A percentile compares a stretch with the other conserved stretches of the same genome.
phyloP scores from a whole-genome alignment of 179 eudicot genomes.

The Beta lomatogona region DNA sequence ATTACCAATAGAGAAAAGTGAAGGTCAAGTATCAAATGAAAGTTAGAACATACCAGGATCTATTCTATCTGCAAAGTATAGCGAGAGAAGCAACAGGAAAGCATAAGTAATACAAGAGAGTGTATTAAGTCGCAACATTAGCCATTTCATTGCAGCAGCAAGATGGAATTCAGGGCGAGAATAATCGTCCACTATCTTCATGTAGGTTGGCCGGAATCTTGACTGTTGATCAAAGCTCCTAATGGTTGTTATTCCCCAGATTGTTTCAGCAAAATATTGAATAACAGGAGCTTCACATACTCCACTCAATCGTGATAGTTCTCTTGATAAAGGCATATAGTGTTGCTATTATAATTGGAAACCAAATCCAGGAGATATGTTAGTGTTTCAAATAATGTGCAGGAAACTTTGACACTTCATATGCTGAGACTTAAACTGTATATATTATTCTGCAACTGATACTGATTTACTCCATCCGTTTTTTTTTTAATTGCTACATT shows the following conservation, averaged over 20 bases:
- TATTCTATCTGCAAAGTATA: constrained; percentile 15
- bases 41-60: constrained; percentile 18
- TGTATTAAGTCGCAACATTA: constrained; percentile 20
- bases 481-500: too few relatives aligned
- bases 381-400: background rate
- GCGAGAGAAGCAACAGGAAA: constrained; percentile 16
- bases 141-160: constrained; percentile 34
- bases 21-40: too few relatives aligned
- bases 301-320: constrained; percentile 23
- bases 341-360: constrained; percentile 9
- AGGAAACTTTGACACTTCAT: too few relatives aligned
- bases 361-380: too few relatives aligned
- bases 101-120: constrained; percentile 20
- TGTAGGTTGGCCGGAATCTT: constrained; percentile 18
- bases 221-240: constrained; percentile 28
- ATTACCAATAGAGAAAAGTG: background rate
- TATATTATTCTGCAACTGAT: too few relatives aligned
- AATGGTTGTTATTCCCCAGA: constrained; percentile 27
- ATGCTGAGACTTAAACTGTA: too few relatives aligned
- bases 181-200: constrained; percentile 22
- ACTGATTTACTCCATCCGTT: too few relatives aligned
- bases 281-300: constrained; percentile 28
- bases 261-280: constrained; percentile 29
- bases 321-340: constrained; percentile 21
- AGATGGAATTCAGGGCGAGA: constrained; percentile 26